phyloP scores from a whole-genome alignment of 345 rosid genomes.

The Turritis glabra region DNA sequence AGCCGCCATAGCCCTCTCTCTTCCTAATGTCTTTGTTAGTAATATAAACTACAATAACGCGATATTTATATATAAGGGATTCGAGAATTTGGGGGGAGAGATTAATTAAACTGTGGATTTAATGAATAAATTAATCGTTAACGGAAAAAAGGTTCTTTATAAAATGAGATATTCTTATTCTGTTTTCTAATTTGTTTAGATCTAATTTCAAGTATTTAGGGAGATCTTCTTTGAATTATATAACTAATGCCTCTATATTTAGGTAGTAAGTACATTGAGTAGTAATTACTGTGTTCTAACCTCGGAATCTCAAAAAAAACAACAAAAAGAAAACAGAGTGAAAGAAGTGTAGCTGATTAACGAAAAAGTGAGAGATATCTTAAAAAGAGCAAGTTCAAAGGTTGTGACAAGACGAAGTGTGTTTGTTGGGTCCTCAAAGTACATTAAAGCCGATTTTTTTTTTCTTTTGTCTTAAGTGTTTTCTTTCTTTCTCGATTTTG shows the following conservation, averaged over 20 bases:
- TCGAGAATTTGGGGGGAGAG: neutral
- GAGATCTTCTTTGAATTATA: no score
- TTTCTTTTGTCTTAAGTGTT: neutral
- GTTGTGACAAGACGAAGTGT: slow-evolving; percentile 21
- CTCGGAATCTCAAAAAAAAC: neutral
- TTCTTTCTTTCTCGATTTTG: neutral
- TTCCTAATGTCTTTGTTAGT: neutral
- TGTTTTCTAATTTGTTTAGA: no score
- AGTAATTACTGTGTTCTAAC: no score
- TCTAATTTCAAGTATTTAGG: no score
- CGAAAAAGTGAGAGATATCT: slow-evolving; percentile 23
- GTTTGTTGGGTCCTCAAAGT: slow-evolving; percentile 27
- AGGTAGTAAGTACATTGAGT: no score
- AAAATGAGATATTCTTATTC: no score
- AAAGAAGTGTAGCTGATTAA: neutral
- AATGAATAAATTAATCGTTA: no score
- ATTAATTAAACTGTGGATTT: neutral
- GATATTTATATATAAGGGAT: neutral
- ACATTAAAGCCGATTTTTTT: neutral
- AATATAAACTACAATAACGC: neutral
- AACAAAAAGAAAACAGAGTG: neutral
- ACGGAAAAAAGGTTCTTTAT: no score
- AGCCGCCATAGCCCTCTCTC: slow-evolving; percentile 41
- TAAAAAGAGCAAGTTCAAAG: neutral
- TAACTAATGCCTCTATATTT: no score